Base-by-base conservation (phyloP, 2,329 filamentous ascomycete species). In the Arthroderma uncinatum region DNA sequence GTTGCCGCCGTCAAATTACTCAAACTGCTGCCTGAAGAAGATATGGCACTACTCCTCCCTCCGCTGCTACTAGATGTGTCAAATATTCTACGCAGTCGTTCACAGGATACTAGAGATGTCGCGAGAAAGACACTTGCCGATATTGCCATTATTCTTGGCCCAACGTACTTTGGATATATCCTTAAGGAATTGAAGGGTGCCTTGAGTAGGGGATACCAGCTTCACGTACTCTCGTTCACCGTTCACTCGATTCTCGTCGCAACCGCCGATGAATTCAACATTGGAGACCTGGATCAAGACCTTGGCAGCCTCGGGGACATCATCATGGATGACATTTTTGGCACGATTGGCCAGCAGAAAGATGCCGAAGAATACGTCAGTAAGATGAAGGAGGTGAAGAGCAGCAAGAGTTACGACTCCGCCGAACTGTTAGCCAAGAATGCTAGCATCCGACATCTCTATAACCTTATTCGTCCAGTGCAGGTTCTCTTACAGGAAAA, bases 321-420 rank as follows among this genome's bases (percentile, higher is more conserved):
- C 44, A 85, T 97, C 62, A 93, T 98, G 88, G 93, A 98, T 66
- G 94, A 98, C 68, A 93, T 94, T 10, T 98, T 98, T 67, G 94
- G 94, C 30, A 82, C 84, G 4, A 86, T 87, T 34, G 93, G 93
- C 1, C 87, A 95, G 73, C 92, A 98, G 68, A 98, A 98, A 72
- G 93, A 98, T 65, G 92, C 92, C 0, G 90, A 96, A 64, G 93
- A 91, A 55, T 98, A 98, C 69, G 85, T 86, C 57, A 95, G 84
- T 68, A 87, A 92, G 71, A 96, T 94, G 85, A 95, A 94, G 71
- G 93, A 98, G 73, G 86, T 98, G 57, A 97, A 95, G 76, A 93
- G 88, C 71, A 96, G 88, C 77, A 98, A 97, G 77, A 96, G 91
- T 68, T 95, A 91, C 66, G 94, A 98, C 68, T 95, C 93, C 0